phyloP scores from a whole-genome alignment of 305 asterid species.

The Rubia tinctorum region DNA sequence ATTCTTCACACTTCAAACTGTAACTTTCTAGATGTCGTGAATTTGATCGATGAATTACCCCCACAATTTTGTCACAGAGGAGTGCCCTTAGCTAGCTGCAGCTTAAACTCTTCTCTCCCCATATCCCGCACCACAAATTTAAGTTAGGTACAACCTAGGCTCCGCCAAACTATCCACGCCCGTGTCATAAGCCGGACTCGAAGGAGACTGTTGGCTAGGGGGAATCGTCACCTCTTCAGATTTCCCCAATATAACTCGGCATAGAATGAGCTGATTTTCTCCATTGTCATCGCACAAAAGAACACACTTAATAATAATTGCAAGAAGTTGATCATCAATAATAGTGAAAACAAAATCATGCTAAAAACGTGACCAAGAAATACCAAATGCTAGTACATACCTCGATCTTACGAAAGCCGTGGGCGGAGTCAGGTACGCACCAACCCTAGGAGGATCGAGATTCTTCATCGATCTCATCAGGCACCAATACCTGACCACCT shows the following conservation, averaged over 20 bases:
- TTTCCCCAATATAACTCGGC: conserved; percentile 65
- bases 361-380: too few species aligned
- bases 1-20: too few species aligned
- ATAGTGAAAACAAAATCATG: not conserved
- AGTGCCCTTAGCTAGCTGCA: too few species aligned
- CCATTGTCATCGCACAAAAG: conserved; percentile 55
- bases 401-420: conserved; percentile 36
- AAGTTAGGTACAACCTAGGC: conserved; percentile 39
- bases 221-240: conserved; percentile 57
- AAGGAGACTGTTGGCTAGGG: conserved; percentile 38
- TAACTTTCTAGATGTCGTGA: too few species aligned
- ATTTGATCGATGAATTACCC: too few species aligned
- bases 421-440: conserved; percentile 49
- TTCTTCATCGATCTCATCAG: conserved; percentile 24
- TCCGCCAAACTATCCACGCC: conserved; percentile 60
- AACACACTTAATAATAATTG: conserved; percentile 35
- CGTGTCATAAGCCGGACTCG: conserved; percentile 57
- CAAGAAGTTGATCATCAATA: not conserved
- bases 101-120: too few species aligned
- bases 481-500: conserved; percentile 49
- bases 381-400: conserved; percentile 21
- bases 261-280: conserved; percentile 63
- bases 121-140: too few species aligned
- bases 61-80: too few species aligned
- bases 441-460: conserved; percentile 37